phyloP scores from a whole-genome alignment of 371 early-diverging fungal species.

The Syncephalastrum monosporum region DNA sequence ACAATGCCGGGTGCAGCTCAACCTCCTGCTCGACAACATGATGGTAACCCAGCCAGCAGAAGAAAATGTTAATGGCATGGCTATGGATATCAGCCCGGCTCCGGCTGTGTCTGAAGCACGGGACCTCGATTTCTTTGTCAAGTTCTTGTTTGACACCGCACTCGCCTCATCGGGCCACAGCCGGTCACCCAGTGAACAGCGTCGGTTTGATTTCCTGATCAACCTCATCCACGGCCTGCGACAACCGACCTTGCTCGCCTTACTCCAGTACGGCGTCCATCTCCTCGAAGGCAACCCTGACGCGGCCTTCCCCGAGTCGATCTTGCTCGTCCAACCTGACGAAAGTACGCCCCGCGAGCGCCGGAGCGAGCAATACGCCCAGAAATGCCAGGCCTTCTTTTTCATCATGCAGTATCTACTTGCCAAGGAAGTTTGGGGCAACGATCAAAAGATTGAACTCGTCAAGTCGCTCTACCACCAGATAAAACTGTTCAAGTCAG shows the following conservation, averaged over 20 bases:
- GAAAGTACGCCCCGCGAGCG: conserved; percentile 8
- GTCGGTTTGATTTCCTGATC: conserved; percentile 38
- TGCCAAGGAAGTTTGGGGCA: conserved; percentile 48
- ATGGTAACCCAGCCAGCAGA: conserved; percentile 26
- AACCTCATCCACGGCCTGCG: conserved; percentile 43
- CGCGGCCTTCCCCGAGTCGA: conserved; percentile 42
- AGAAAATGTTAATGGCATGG: conserved; percentile 7
- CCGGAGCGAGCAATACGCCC: conserved; percentile 30
- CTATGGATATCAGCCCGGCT: conserved; percentile 18
- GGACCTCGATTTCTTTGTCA: conserved; percentile 51
- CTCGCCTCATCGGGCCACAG: conserved; percentile 42
- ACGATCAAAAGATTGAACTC: conserved; percentile 48
- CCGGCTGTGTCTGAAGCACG: conserved; percentile 10
- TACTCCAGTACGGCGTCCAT: conserved; percentile 37
- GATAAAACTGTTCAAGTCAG: conserved; percentile 43
- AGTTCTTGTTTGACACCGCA: conserved; percentile 55
- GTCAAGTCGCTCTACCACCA: conserved; percentile 52
- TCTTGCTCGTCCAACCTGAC: conserved; percentile 32
- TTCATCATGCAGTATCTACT: conserved; percentile 55
- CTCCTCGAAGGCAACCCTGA: conserved; percentile 32
- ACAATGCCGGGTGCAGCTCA: conserved; percentile 59
- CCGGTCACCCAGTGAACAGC: conserved; percentile 24
- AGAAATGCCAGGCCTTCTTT: conserved; percentile 50
- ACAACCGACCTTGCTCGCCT: conserved; percentile 35
- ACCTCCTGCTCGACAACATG: conserved; percentile 54